A percentile compares a stretch with the other conserved stretches of the same genome.
phyloP scores from a whole-genome alignment of 176 grass and related monocot species.

The Ampelocalamus luodianensis region DNA sequence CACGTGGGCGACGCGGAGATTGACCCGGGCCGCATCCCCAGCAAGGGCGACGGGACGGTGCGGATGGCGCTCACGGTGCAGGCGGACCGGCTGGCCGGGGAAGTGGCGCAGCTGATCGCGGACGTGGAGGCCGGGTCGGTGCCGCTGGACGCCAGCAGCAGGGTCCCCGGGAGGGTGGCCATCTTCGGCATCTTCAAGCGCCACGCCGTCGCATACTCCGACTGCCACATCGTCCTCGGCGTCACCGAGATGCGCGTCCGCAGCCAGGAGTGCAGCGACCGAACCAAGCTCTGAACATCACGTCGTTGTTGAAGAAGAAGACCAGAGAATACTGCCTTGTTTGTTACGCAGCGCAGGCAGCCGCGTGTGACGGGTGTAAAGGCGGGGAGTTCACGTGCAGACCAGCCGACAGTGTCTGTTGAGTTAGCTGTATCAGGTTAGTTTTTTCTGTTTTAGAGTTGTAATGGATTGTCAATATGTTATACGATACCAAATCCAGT shows the following conservation, averaged over 20 bases:
- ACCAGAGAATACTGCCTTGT: too few relatives aligned
- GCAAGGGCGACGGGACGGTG: slow-evolving; percentile 48
- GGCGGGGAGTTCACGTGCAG: too few relatives aligned
- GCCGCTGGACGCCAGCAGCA: slow-evolving; percentile 46
- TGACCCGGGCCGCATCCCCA: slow-evolving; percentile 51
- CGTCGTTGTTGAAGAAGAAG: neutral
- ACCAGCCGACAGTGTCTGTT: too few relatives aligned
- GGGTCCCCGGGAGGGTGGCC: slow-evolving; percentile 57
- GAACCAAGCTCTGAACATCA: slow-evolving; percentile 47
- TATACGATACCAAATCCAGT: too few relatives aligned
- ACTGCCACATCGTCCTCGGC: slow-evolving; percentile 49
- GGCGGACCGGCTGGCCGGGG: slow-evolving; percentile 37
- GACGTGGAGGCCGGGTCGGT: slow-evolving; percentile 54
- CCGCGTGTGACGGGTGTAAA: neutral
- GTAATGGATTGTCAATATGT: too few relatives aligned
- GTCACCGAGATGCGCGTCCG: slow-evolving; percentile 48
- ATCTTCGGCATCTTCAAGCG: slow-evolving; percentile 71
- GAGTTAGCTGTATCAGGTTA: too few relatives aligned
- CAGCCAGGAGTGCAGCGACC: slow-evolving; percentile 57
- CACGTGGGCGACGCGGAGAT: slow-evolving; percentile 59
- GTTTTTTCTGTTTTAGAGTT: too few relatives aligned
- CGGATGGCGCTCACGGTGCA: slow-evolving; percentile 53
- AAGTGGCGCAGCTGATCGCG: neutral
- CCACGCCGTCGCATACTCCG: slow-evolving; percentile 57
- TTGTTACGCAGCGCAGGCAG: too few relatives aligned